Evolutionary conservation across 2,329 filamentous ascomycete genomes (phyloP), one percentile per base, ranked within the genome.

Genomic region (Sporothrix dimorphospora): DNA sequence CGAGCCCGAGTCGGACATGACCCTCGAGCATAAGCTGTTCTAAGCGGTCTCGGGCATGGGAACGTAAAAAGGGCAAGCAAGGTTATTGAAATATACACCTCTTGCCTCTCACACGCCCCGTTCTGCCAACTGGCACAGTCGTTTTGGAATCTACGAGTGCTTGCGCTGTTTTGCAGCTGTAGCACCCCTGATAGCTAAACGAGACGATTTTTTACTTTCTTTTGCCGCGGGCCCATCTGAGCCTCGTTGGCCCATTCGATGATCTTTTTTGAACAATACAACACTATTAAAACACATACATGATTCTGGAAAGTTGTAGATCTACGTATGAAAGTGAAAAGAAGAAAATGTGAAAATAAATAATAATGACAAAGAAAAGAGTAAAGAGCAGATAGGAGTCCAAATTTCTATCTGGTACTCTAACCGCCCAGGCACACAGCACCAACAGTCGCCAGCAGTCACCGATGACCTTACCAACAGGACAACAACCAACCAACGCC

Each of bases 1-100:
- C 73, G 93, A 98, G 87, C 96, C 96, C 19, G 96, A 99, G 88
- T 96, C 91, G 72, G 96, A 99, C 82, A 99, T 99, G 96, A 98
- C 94, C 53, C 89, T 98, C 70, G 96, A 99, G 88, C 95, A 98
- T 87, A 99, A 98, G 90, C 89, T 98, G 75, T 94, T 98, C 81
- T 93, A 88, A 82, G 72, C 12, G 24, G 40, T 30, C 19, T 3
- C 30, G 30, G 30, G 30, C 30, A 34, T 34, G 6, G 30, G 30
- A 34, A 34, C 30, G 30, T 34, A 6, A 34, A 34, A 34, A 34
- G 30, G 16, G 27, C 53, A 34, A 51, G 65, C 1, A 21, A n/a
- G 45, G 63, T 19, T 8, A 14, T 49, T 66, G 63, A 49, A 34
- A 66, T 27, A 45, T 14, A 65, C 38, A 42, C 30, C n/a, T 21